These are phyloP conservation scores for Suzukiozyma palmioleophila DNA, from an alignment of 1,139 yeast species.

Conservation along the genomic window DNA sequence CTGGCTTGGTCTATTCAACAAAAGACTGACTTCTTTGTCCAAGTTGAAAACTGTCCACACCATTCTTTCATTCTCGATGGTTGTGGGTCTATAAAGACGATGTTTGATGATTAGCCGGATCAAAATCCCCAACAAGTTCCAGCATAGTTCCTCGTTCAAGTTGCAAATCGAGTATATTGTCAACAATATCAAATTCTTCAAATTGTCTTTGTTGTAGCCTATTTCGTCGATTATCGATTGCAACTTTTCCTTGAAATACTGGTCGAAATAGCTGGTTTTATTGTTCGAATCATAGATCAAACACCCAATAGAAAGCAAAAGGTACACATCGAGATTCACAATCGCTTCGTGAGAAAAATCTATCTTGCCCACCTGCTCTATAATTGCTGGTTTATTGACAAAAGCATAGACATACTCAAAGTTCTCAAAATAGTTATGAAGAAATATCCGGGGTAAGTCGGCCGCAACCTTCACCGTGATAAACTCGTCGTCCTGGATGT, in stretches of 20 bases:
- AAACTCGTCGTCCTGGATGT: conserved; percentile 34
- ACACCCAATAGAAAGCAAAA: conserved; percentile 39
- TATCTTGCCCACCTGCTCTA: conserved; percentile 19
- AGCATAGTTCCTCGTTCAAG: conserved; percentile 24
- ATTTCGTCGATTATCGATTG: conserved; percentile 33
- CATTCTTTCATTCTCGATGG: conserved; percentile 17
- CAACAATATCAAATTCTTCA: conserved; percentile 27
- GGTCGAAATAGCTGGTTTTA: conserved; percentile 17
- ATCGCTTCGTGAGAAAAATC: conserved; percentile 34
- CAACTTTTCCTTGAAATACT: conserved; percentile 30
- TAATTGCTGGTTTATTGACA: conserved; percentile 19
- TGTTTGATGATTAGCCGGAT: conserved; percentile 24
- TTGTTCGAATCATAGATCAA: conserved; percentile 30
- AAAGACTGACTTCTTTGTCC: conserved; percentile 35
- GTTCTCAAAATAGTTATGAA: conserved; percentile 34
- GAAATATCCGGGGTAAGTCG: conserved; percentile 28
- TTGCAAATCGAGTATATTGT: conserved; percentile 27
- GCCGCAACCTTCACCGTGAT: conserved; percentile 30
- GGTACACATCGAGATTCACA: conserved; percentile 33
- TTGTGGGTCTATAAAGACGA: conserved; percentile 16
- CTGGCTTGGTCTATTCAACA: conserved; percentile 32
- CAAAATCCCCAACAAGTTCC: conserved; percentile 35
- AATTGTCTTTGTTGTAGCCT: conserved; percentile 17
- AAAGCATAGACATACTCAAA: conserved; percentile 36
- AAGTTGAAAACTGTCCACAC: conserved; percentile 40